Evolutionary conservation across 2,329 filamentous ascomycete species (phyloP).

Genomic region (Fusarium sp.): DNA sequence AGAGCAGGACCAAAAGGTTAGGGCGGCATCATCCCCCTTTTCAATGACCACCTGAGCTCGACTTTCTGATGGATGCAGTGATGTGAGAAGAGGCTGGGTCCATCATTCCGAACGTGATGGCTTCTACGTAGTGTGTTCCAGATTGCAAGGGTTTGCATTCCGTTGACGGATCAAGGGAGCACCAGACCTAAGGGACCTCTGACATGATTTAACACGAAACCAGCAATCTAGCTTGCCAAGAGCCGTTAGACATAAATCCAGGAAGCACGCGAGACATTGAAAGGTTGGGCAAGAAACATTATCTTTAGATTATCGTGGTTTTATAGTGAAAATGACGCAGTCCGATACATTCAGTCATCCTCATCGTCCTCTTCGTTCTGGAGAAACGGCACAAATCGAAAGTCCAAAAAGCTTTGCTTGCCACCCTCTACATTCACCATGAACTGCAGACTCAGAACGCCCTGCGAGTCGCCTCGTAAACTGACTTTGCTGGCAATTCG

Average conservation of each 20-base stretch:
- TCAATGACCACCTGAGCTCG: slow-evolving; percentile 2
- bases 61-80: neutral
- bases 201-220: neutral
- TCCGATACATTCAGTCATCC: slow-evolving; percentile 14
- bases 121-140: slow-evolving; percentile 21
- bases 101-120: slow-evolving; percentile 32
- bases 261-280: slow-evolving; percentile 3
- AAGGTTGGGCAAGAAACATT: slow-evolving; percentile 1
- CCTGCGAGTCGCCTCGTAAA: slow-evolving; percentile 86
- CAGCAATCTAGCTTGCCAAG: neutral
- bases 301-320: slow-evolving; percentile 8
- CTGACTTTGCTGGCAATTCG: slow-evolving; percentile 91
- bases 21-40: slow-evolving; percentile 21
- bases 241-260: neutral
- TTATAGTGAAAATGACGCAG: neutral
- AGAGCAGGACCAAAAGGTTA: too few species aligned
- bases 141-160: slow-evolving; percentile 29
- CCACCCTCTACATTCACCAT: slow-evolving; percentile 88
- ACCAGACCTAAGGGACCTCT: neutral
- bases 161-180: slow-evolving; percentile 34
- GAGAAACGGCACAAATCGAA: slow-evolving; percentile 80
- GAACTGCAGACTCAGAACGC: slow-evolving; percentile 93
- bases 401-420: slow-evolving; percentile 80
- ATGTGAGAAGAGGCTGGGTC: slow-evolving; percentile 25
- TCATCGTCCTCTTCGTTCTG: slow-evolving; percentile 67